A percentile compares a stretch with the other conserved stretches of the same genome.
Conservation (phyloP, 768 basidiomycete genomes). For the Lyophyllum decastes region DNA sequence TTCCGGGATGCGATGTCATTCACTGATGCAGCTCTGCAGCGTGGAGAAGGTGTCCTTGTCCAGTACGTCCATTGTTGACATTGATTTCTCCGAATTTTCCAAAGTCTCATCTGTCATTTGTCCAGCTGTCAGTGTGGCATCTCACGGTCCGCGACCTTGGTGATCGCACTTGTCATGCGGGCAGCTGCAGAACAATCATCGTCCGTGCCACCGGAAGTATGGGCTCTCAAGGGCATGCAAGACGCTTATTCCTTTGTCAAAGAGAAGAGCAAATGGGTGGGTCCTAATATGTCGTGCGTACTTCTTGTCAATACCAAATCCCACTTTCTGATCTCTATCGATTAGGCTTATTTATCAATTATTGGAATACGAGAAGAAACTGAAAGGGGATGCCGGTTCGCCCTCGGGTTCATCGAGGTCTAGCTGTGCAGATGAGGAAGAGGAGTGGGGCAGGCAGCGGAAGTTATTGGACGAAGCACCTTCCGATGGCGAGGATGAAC, state of each 20-base stretch:
- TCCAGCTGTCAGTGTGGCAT: slow-evolving; percentile 91
- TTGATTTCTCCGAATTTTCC: slow-evolving; percentile 15
- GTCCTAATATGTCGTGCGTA: slow-evolving; percentile 94
- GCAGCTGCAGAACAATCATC: slow-evolving; percentile 74
- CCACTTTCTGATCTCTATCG: slow-evolving; percentile 16
- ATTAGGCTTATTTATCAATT: slow-evolving; percentile 89
- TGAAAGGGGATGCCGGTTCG: slow-evolving; percentile 52
- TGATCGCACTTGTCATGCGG: slow-evolving; percentile 92
- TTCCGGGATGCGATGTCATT: slow-evolving; percentile 83
- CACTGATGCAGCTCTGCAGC: slow-evolving; percentile 72
- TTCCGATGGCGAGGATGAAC: slow-evolving; percentile 53
- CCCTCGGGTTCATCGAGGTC: slow-evolving; percentile 56
- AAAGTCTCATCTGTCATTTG: slow-evolving; percentile 20
- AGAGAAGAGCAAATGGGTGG: slow-evolving; percentile 82
- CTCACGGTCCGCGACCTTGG: slow-evolving; percentile 86
- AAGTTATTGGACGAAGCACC: slow-evolving; percentile 56
- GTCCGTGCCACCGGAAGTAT: slow-evolving; percentile 71
- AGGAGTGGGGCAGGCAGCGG: slow-evolving; percentile 79
- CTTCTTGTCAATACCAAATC: slow-evolving; percentile 14
- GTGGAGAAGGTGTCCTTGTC: slow-evolving; percentile 79
- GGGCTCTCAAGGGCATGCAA: slow-evolving; percentile 86
- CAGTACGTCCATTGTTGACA: slow-evolving; percentile 61
- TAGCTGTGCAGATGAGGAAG: slow-evolving; percentile 66
- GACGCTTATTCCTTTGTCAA: slow-evolving; percentile 89
- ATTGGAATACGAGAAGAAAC: slow-evolving; percentile 83